Percentiles rank a stretch among this genome's conserved stretches.
Evolutionary conservation across 192 early-diverging fungal genomes (phyloP).

Genomic region (Backusella sp.): DNA sequence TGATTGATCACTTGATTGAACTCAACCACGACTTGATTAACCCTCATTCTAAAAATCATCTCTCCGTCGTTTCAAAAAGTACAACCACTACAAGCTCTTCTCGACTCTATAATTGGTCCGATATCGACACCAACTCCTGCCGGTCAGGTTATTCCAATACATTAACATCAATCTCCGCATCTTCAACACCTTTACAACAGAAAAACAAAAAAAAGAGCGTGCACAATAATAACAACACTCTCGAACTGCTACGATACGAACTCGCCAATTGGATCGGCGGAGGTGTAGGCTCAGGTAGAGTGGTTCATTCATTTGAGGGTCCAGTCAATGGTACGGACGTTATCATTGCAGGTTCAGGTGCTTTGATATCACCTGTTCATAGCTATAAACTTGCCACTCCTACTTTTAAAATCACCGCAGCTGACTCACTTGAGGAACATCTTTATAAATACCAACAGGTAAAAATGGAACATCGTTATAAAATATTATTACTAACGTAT

Average conservation of each 20-base stretch:
- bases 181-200: background rate
- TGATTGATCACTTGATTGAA: slow-evolving; percentile 15
- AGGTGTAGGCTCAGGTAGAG: slow-evolving; percentile 15
- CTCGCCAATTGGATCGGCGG: slow-evolving; percentile 13
- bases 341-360: slow-evolving; percentile 22
- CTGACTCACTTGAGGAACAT: background rate
- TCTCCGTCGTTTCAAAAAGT: background rate
- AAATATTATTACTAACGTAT: background rate
- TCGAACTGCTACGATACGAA: slow-evolving; percentile 11
- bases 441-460: background rate
- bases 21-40: background rate
- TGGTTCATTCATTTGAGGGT: slow-evolving; percentile 21
- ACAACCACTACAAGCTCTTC: background rate
- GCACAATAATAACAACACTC: background rate
- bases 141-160: background rate
- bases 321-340: slow-evolving; percentile 14
- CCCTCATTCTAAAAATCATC: background rate
- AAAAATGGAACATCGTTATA: background rate
- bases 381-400: background rate
- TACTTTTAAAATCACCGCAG: background rate
- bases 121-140: background rate
- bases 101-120: background rate
- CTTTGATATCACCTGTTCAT: background rate
- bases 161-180: background rate
- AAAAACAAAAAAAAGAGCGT: background rate